A percentile compares a stretch with the other conserved stretches of the same genome.
These are phyloP conservation scores for Puccinia triticina DNA, from an alignment of 1,284 basidiomycete genomes.

Conservation along the genomic window DNA sequence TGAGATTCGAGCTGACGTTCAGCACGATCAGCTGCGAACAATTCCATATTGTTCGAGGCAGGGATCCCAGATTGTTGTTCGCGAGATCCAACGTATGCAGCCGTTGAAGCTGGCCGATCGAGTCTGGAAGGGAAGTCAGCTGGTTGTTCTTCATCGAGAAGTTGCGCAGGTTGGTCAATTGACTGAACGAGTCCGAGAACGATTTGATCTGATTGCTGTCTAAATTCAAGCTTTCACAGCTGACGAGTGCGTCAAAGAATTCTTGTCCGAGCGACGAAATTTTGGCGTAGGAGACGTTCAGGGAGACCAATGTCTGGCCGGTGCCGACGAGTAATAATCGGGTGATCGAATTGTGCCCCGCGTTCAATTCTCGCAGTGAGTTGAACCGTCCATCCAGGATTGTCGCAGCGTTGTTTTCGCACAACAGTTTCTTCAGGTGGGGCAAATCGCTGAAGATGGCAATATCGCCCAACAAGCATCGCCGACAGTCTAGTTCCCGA, in stretches of 20 bases:
- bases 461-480: conserved; percentile 79
- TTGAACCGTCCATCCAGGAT: conserved; percentile 66
- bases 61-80: conserved; percentile 82
- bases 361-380: conserved; percentile 67
- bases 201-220: conserved; percentile 85
- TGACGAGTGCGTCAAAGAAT: conserved; percentile 72
- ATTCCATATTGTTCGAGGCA: conserved; percentile 81
- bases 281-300: conserved; percentile 90
- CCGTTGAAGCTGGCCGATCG: conserved; percentile 75
- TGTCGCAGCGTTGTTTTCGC: conserved; percentile 80
- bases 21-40: conserved; percentile 75
- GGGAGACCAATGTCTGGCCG: conserved; percentile 68
- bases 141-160: conserved; percentile 90
- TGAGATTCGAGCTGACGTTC: conserved; percentile 86
- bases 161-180: conserved; percentile 71
- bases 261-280: conserved; percentile 79
- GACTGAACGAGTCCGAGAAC: conserved; percentile 79
- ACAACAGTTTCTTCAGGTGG: conserved; percentile 69
- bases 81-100: conserved; percentile 82
- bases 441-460: conserved; percentile 72
- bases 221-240: conserved; percentile 73
- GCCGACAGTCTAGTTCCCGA: conserved; percentile 75
- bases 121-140: conserved; percentile 74
- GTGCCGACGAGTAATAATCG: conserved; percentile 61
- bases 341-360: conserved; percentile 75